Base-by-base conservation (phyloP, 1,284 basidiomycete genomes). In the Anthracocystis setariae region DNA sequence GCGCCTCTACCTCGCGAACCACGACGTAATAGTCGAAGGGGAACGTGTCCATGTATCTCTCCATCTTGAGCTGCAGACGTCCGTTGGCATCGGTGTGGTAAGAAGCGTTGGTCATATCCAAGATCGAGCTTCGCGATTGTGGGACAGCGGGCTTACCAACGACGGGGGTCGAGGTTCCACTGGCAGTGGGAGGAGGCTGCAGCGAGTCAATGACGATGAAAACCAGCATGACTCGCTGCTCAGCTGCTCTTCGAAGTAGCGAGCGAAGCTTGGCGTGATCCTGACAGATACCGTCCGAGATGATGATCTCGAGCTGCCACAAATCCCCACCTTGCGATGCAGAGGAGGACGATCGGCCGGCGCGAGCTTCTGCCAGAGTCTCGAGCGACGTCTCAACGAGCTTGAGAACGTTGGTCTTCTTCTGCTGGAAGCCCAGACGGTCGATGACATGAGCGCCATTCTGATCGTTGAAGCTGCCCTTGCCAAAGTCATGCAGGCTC, bases 1-100 rank as follows among this genome's bases (percentile, higher is more conserved):
- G 85, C 5, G 93, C 89, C 83, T 96, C 93, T 38, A 96, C 93
- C 77, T 92, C 89, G 63, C 93, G 87, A 44, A 99, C 85, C 17
- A 99, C 91, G 48, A 98, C 91, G 76, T 94, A 98, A 83, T 96
- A 96, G 85, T 97, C 93, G 85, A 98, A 98, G 0, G 96, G 96
- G 88, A 99, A 98, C 3, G 92, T 91, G 81, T 98, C 94, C 46
- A 82, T 75, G 83, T 98, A 98, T 47, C 92, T 88, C 77, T 91
- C 88, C 86, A 97, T 89, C 80, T 92, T 89, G 74, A 98, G 85
- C 84, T 97, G 91, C 88, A 94, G 90, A 66, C 84, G 83, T 20
- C 95, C 95, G 39, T 57, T 64, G 18, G 79, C 71, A 67, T 91
- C 89, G 2, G 79, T 74, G n/a, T 92, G 88, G 86, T 94, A 96